These are phyloP conservation scores for Blastobotrys raffinosifermentans DNA, from an alignment of 1,139 yeast genomes.

Conservation along the genomic window DNA sequence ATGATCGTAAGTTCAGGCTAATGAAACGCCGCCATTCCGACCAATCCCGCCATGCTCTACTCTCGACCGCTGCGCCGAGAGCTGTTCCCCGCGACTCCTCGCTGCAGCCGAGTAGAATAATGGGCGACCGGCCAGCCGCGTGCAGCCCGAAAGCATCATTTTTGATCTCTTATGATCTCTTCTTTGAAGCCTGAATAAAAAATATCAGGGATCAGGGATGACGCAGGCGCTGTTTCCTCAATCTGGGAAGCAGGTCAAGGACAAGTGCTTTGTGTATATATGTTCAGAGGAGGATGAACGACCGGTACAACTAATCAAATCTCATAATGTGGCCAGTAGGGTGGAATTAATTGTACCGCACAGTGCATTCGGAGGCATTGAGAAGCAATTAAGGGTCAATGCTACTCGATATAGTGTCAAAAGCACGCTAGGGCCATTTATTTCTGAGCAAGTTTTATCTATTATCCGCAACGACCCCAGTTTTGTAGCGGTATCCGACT, in stretches of 20 bases:
- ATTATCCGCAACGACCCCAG: no score
- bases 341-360: constrained; percentile 12
- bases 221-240: constrained; percentile 8
- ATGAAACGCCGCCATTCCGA: no score
- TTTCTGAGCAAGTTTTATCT: constrained; percentile 7
- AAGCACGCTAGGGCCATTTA: constrained; percentile 6
- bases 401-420: constrained; percentile 3
- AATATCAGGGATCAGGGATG: no score
- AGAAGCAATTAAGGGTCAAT: constrained; percentile 3
- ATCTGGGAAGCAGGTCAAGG: constrained; percentile 10
- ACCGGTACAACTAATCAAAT: constrained; percentile 8
- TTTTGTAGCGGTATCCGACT: constrained; percentile 18
- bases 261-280: constrained; percentile 18
- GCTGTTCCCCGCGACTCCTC: no score
- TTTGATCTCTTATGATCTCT: no score
- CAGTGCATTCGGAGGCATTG: neutral
- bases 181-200: no score
- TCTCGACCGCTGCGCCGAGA: no score
- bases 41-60: no score
- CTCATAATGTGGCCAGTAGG: constrained; percentile 16
- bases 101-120: no score
- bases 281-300: constrained; percentile 6
- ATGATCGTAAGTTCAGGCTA: no score
- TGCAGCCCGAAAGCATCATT: no score
- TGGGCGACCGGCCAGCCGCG: no score